Base-by-base conservation (phyloP, 2,329 filamentous ascomycete species). In the Aureobasidium namibiae region DNA sequence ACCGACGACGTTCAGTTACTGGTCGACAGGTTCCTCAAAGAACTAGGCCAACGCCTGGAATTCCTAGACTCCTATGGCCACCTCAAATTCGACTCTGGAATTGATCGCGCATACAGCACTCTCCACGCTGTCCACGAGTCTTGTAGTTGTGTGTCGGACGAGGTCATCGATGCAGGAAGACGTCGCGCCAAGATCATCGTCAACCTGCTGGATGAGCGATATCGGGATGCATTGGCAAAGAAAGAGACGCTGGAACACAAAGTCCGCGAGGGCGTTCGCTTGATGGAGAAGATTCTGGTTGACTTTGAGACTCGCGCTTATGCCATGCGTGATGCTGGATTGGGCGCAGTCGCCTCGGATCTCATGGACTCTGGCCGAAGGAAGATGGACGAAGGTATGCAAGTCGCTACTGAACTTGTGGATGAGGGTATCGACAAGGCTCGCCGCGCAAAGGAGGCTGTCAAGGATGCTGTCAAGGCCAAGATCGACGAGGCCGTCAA, bases 191-290 rank as follows among this genome's bases (percentile, higher is more conserved):
- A 90, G 64, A 84, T 97, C 61, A 86, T 97, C 76, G 90, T 99
- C 34, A 92, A 97, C 67, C 96, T 91, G 0, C 78, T 99, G 14
- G 94, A 99, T 72, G 81, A 82, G 29, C 82, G 89, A 63, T 99
- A 96, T 73, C 87, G 95, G 63, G 89, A 94, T 66, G 91, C 89
- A 1, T 75, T 99, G 63, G 86, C 83, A 16, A 89, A 88, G 2
- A 90, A 92, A 64, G 92, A 90, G 69, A 92, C 90, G 0, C 75
- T 97, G 66, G 90, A 94, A 68, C 91, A 96, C 67, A 97, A 97
- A 76, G 91, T 92, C 3, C 84, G 89, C 62, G 87, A 92, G 36
- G 90, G 91, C 5, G 87, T 99, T 63, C 86, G 89, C 61, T 76
- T 97, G 63, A 87, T 97, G 69, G 92, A 97, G 69, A 81, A 77